Evolutionary conservation across 2,329 filamentous ascomycete genomes (phyloP).

Genomic region (Curvularia sp.): DNA sequence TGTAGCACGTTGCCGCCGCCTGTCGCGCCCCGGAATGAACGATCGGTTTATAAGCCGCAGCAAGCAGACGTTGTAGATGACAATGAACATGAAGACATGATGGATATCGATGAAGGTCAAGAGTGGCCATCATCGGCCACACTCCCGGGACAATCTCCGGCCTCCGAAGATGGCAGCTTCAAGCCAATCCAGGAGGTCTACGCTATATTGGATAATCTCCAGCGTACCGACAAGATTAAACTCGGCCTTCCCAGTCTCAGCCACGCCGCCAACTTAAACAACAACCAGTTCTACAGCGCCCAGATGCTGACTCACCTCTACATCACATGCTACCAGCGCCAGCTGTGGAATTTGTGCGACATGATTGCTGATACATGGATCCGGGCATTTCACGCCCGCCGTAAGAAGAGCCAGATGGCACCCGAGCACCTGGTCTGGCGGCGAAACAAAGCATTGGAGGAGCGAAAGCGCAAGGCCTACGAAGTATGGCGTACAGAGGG

Average conservation of each 20-base stretch:
- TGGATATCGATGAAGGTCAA: constrained; percentile 2
- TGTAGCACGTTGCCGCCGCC: neutral
- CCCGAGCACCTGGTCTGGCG: constrained; percentile 21
- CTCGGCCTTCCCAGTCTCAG: constrained; percentile 29
- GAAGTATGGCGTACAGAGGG: neutral
- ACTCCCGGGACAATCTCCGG: neutral
- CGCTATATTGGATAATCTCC: constrained; percentile 4
- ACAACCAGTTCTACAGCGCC: constrained; percentile 27
- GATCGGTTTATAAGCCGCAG: neutral
- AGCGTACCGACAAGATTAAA: constrained; percentile 1
- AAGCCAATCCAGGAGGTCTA: constrained; percentile 3
- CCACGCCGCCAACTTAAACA: neutral
- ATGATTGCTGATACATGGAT: constrained; percentile 46
- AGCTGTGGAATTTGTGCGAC: constrained; percentile 35
- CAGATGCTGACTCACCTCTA: constrained; percentile 36
- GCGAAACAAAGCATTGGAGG: constrained; percentile 20
- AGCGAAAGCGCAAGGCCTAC: neutral
- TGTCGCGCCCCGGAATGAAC: constrained; percentile 10
- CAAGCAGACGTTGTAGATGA: constrained; percentile 2
- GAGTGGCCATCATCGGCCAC: neutral
- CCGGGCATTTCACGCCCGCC: constrained; percentile 36
- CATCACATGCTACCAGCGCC: constrained; percentile 27
- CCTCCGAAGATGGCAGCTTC: neutral
- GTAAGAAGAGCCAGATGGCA: constrained; percentile 8
- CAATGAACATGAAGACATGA: constrained; percentile 7